phyloP scores from a whole-genome alignment of 2,329 filamentous ascomycete genomes.

The Gaeumannomyces sp. region DNA sequence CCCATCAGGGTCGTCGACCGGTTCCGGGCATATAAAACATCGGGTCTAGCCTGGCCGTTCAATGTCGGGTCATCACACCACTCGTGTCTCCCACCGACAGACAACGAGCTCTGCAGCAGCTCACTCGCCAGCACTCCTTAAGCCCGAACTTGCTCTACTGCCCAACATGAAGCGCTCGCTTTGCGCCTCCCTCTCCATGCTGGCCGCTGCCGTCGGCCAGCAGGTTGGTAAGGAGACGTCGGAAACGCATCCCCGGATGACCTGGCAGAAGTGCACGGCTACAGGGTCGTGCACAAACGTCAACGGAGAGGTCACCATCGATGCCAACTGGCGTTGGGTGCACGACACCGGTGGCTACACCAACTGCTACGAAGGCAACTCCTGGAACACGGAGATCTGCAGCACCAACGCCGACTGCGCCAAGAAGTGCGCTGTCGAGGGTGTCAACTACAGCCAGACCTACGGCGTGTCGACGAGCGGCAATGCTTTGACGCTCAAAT shows the following conservation, averaged over 20 bases:
- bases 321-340: slow-evolving; percentile 54
- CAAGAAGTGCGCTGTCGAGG: slow-evolving; percentile 24
- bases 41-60: neutral
- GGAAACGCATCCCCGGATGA: slow-evolving; percentile 46
- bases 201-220: slow-evolving; percentile 38
- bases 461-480: slow-evolving; percentile 38
- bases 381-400: slow-evolving; percentile 30
- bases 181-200: slow-evolving; percentile 33
- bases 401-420: slow-evolving; percentile 31
- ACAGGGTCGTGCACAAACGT: slow-evolving; percentile 40
- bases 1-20: too few species aligned
- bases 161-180: slow-evolving; percentile 9
- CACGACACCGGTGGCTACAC: slow-evolving; percentile 38
- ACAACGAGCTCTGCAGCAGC: neutral
- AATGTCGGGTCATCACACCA: too few species aligned
- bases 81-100: neutral
- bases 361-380: slow-evolving; percentile 45
- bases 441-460: slow-evolving; percentile 34
- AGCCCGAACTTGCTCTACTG: neutral
- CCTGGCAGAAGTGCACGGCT: slow-evolving; percentile 43
- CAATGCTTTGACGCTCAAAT: slow-evolving; percentile 39
- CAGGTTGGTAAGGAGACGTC: slow-evolving; percentile 37
- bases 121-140: neutral
- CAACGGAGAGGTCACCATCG: slow-evolving; percentile 43
- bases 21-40: neutral